Conservation (phyloP, 176 grass and related monocot species). For the Stipa capillata region DNA sequence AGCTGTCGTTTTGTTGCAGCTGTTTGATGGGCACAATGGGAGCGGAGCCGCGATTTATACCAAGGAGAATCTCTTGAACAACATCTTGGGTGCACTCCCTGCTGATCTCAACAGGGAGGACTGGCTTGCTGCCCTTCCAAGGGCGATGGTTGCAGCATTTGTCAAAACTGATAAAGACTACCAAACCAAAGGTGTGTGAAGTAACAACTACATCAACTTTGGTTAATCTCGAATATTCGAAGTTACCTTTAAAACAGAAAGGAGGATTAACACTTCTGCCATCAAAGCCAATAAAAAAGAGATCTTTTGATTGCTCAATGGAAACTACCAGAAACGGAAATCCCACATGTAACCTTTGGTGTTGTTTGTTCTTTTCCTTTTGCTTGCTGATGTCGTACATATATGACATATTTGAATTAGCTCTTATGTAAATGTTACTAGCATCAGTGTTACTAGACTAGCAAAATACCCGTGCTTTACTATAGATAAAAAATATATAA, state of each 20-base stretch:
- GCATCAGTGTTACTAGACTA: neutral
- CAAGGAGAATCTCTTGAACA: constrained; percentile 90
- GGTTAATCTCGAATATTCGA: neutral
- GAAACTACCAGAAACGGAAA: constrained; percentile 15
- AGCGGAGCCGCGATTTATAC: constrained; percentile 74
- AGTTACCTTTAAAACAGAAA: neutral
- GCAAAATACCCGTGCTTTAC: too few relatives aligned
- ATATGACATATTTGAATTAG: neutral
- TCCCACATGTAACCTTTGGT: neutral
- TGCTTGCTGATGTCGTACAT: neutral
- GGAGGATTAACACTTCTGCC: neutral
- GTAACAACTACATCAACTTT: neutral
- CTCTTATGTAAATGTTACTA: neutral
- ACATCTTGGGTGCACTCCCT: constrained; percentile 69
- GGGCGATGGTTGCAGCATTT: constrained; percentile 86
- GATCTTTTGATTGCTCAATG: neutral
- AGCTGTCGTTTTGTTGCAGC: constrained; percentile 32
- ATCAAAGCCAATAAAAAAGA: neutral
- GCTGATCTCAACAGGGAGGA: constrained; percentile 82
- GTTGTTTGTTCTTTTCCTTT: neutral
- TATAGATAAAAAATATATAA: too few relatives aligned
- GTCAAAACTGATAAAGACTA: constrained; percentile 98
- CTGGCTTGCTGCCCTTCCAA: constrained; percentile 88
- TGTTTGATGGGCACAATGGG: constrained; percentile 96
- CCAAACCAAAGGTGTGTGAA: constrained; percentile 58